A percentile compares a stretch with the other conserved stretches of the same genome.
Evolutionary conservation across 257 asterid species (phyloP).

Genomic region (Echites panduratus): DNA sequence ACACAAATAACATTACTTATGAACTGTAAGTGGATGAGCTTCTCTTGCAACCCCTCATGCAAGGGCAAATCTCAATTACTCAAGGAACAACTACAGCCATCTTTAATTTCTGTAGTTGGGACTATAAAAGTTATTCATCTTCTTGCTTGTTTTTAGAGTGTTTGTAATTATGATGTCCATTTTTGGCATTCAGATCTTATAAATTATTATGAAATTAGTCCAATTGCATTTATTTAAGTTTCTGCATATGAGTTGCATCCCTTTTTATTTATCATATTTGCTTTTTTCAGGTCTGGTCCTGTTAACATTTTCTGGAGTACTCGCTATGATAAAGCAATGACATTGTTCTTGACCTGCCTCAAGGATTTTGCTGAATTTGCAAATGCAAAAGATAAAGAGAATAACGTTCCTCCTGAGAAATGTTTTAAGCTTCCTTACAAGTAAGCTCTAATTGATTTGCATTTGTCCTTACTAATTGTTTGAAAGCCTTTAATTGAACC

Average conservation of each 20-base stretch:
- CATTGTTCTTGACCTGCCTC: constrained; percentile 78
- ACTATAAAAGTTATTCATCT: not conserved
- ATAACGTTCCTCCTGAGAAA: constrained; percentile 75
- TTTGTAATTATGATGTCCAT: not conserved
- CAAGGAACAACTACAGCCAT: not conserved
- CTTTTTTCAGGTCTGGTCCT: constrained; percentile 81
- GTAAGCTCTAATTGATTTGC: constrained; percentile 39
- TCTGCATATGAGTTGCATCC: not conserved
- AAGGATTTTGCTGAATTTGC: constrained; percentile 98
- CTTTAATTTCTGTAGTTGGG: not conserved
- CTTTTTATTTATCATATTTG: not conserved
- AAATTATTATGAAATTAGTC: not conserved
- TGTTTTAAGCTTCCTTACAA: constrained; percentile 93
- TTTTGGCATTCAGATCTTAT: not conserved
- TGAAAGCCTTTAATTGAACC: not conserved
- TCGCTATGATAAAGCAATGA: constrained; percentile 98
- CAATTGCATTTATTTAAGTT: not conserved
- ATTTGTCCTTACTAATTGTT: not conserved
- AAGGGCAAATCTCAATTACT: not conserved
- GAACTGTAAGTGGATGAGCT: not conserved
- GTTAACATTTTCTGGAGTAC: constrained; percentile 99
- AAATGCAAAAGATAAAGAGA: constrained; percentile 78
- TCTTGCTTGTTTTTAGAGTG: not conserved
- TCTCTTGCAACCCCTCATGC: not conserved
- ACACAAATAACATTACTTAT: constrained; percentile 21